A percentile compares a stretch with the other conserved stretches of the same genome.
Evolutionary conservation across 805 yeast species (phyloP).

Genomic region (Schwanniomyces occidentalis): DNA sequence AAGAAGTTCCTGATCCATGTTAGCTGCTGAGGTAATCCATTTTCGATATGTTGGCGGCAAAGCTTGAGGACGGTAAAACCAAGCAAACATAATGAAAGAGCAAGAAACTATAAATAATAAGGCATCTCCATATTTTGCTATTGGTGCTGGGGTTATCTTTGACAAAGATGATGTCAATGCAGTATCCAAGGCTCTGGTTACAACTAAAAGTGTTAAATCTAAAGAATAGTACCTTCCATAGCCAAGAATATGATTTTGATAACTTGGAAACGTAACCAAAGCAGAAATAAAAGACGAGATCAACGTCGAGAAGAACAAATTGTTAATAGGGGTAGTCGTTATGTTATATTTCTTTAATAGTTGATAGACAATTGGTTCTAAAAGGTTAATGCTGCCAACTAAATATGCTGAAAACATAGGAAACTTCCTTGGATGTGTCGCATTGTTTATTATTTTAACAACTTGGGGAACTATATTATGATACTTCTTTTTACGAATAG

Average conservation of each 20-base stretch:
- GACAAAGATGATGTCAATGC: conserved; percentile 19
- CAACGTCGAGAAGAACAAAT: conserved; percentile 16
- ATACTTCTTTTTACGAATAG: conserved; percentile 15
- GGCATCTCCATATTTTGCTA: conserved; percentile 25
- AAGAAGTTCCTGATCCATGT: conserved; percentile 43
- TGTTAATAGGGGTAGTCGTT: conserved; percentile 4
- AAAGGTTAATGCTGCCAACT: conserved; percentile 30
- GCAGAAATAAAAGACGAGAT: conserved; percentile 30
- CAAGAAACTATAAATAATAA: conserved; percentile 28
- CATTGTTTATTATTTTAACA: conserved; percentile 19
- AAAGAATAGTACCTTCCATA: conserved; percentile 32
- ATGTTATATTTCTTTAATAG: conserved; percentile 5
- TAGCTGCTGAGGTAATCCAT: conserved; percentile 53
- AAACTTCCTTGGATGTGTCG: conserved; percentile 31
- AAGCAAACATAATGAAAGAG: conserved; percentile 35
- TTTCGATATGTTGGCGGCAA: conserved; percentile 45
- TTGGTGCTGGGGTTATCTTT: conserved; percentile 1
- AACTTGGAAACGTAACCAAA: conserved; percentile 27
- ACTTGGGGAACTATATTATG: conserved; percentile 17
- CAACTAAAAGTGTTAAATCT: conserved; percentile 37
- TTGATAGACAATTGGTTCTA: conserved; percentile 25
- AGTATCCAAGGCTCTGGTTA: conserved; percentile 38
- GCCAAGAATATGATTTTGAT: conserved; percentile 29
- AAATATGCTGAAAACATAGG: conserved; percentile 35
- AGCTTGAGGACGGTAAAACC: conserved; percentile 39